Evolutionary conservation across 2,329 filamentous ascomycete species (phyloP).

Genomic region (Penicillium sp.): DNA sequence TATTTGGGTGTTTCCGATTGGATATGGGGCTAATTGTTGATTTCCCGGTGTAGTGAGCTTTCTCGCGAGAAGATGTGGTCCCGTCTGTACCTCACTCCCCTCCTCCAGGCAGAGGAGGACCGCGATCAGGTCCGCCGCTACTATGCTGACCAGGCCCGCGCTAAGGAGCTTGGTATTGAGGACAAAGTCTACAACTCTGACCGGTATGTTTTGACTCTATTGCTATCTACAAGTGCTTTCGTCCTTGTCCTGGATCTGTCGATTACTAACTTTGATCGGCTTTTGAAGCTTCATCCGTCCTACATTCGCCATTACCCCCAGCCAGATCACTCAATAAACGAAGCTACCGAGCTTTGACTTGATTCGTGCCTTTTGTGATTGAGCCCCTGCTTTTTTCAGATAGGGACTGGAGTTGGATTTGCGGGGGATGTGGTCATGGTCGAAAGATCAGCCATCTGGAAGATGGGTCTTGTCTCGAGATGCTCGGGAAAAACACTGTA

Average conservation of each 20-base stretch:
- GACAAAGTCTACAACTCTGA: conserved; percentile 85
- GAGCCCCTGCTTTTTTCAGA: conserved; percentile 6
- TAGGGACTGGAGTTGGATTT: conserved; percentile 10
- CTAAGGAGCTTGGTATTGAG: conserved; percentile 86
- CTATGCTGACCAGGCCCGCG: conserved; percentile 80
- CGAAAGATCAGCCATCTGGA: background rate
- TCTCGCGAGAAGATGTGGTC: conserved; percentile 98
- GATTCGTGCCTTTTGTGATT: conserved; percentile 6
- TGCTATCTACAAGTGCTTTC: background rate
- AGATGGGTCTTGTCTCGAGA: conserved; percentile 10
- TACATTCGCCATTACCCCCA: conserved; percentile 73
- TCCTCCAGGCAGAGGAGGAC: conserved; percentile 95
- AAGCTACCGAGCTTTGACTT: conserved; percentile 10
- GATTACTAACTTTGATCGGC: conserved; percentile 7
- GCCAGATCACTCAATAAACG: conserved; percentile 58
- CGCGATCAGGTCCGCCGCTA: conserved; percentile 87
- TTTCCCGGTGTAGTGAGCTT: conserved; percentile 67
- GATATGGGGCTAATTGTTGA: conserved; percentile 2
- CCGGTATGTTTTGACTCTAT: conserved; percentile 59
- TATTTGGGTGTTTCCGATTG: background rate
- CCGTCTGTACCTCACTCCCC: conserved; percentile 87
- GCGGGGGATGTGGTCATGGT: background rate
- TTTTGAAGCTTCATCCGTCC: conserved; percentile 71
- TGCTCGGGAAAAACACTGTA: conserved; percentile 28
- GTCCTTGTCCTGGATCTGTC: background rate